Evolutionary conservation across 805 yeast species (phyloP).

Genomic region (Monosporozyma servazzii): DNA sequence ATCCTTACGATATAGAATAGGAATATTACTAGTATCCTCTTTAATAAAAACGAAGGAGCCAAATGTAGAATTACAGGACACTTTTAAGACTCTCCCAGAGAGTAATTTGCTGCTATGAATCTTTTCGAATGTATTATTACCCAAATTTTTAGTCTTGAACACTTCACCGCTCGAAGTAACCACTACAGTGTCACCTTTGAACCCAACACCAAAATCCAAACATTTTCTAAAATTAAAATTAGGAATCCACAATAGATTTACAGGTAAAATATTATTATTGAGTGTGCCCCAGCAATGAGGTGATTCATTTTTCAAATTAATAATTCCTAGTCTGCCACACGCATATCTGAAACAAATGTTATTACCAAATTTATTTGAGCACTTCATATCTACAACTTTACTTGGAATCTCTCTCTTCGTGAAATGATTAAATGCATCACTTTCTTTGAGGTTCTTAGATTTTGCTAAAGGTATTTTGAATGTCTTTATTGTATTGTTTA

Average conservation of each 20-base stretch:
- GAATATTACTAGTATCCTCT: constrained; percentile 52
- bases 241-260: constrained; percentile 52
- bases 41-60: constrained; percentile 58
- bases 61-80: constrained; percentile 56
- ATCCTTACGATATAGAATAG: constrained; percentile 42
- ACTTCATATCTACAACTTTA: constrained; percentile 27
- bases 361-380: constrained; percentile 30
- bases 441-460: constrained; percentile 14
- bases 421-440: constrained; percentile 32
- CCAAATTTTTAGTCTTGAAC: constrained; percentile 28
- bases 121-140: constrained; percentile 12
- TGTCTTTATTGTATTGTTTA: constrained; percentile 48
- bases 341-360: constrained; percentile 43
- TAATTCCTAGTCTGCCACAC: constrained; percentile 48
- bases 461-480: constrained; percentile 34
- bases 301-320: constrained; percentile 14
- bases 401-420: constrained; percentile 21
- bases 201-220: constrained; percentile 55
- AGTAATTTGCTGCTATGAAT: constrained; percentile 29
- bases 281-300: constrained; percentile 28
- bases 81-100: constrained; percentile 35
- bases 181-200: constrained; percentile 59
- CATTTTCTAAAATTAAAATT: constrained; percentile 38
- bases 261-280: constrained; percentile 36
- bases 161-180: constrained; percentile 65